Conservation (phyloP, 371 early-diverging fungal genomes). For the Mucor plumbeus region DNA sequence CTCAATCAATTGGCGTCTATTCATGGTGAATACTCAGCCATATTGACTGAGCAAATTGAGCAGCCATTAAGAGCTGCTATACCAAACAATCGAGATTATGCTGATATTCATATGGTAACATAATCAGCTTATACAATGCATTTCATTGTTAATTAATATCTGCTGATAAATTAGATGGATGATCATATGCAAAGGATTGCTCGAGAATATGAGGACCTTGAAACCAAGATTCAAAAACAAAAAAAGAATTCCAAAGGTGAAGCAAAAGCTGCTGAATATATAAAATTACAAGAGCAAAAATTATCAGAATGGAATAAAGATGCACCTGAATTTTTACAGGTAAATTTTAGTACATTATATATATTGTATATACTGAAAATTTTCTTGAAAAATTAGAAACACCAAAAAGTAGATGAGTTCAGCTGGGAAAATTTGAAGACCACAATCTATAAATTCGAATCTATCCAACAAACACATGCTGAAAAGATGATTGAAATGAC, state of each 20-base stretch:
- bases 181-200: slow-evolving; percentile 14
- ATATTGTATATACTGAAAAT: background rate
- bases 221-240: slow-evolving; percentile 33
- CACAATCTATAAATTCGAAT: slow-evolving; percentile 46
- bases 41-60: slow-evolving; percentile 22
- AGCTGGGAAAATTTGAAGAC: slow-evolving; percentile 49
- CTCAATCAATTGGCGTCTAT: slow-evolving; percentile 14
- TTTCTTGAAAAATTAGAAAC: slow-evolving; percentile 35
- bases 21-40: slow-evolving; percentile 20
- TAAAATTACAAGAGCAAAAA: slow-evolving; percentile 31
- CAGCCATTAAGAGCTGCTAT: slow-evolving; percentile 19
- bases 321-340: slow-evolving; percentile 52
- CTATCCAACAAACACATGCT: slow-evolving; percentile 52
- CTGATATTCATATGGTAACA: slow-evolving; percentile 5
- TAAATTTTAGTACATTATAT: background rate
- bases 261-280: slow-evolving; percentile 41
- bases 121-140: background rate
- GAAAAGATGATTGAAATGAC: slow-evolving; percentile 33
- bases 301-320: slow-evolving; percentile 46
- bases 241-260: slow-evolving; percentile 49
- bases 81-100: background rate
- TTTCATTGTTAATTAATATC: slow-evolving; percentile 12
- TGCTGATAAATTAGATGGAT: background rate
- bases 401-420: slow-evolving; percentile 53
- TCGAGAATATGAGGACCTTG: slow-evolving; percentile 41